Conservation (phyloP, 257 asterid species). For the Solanum bukasovii region DNA sequence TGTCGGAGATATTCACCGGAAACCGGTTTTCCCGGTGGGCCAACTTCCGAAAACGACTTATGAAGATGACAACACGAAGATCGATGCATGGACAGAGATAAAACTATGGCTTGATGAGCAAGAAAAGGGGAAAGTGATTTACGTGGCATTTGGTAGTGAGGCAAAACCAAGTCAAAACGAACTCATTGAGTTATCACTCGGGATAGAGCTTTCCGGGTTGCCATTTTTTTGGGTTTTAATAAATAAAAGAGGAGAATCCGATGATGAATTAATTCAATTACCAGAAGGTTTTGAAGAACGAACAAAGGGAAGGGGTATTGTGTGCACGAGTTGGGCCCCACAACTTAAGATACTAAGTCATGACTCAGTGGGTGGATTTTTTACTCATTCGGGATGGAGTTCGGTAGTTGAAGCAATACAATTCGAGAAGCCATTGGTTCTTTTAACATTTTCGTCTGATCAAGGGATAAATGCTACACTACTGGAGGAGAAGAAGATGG, state of each 20-base stretch:
- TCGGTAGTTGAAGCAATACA: conserved; percentile 13
- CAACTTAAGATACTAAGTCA: conserved; percentile 16
- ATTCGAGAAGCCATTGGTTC: conserved; percentile 7
- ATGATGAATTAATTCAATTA: background rate
- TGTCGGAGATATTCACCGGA: conserved; percentile 4
- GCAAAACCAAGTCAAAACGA: conserved; percentile 8
- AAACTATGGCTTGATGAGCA: conserved; percentile 7
- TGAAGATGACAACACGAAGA: background rate
- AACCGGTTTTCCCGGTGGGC: conserved; percentile 17
- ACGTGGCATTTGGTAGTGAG: conserved; percentile 21
- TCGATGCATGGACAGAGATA: background rate
- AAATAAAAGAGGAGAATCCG: background rate
- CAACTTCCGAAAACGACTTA: background rate
- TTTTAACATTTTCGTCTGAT: conserved; percentile 14
- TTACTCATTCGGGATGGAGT: conserved; percentile 26
- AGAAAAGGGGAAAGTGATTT: conserved; percentile 7
- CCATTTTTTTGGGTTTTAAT: background rate
- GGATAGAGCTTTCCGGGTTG: background rate
- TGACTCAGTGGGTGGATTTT: conserved; percentile 21
- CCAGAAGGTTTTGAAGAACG: conserved; percentile 17
- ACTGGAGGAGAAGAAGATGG: conserved; percentile 8
- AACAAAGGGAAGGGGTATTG: conserved; percentile 8
- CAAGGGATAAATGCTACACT: conserved; percentile 20
- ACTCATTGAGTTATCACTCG: conserved; percentile 15
- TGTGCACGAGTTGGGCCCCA: conserved; percentile 22